Percentiles rank a stretch among this genome's conserved stretches.
Evolutionary conservation across 208 protist genomes (phyloP).

Genomic region (Angomonas ambiguus): DNA sequence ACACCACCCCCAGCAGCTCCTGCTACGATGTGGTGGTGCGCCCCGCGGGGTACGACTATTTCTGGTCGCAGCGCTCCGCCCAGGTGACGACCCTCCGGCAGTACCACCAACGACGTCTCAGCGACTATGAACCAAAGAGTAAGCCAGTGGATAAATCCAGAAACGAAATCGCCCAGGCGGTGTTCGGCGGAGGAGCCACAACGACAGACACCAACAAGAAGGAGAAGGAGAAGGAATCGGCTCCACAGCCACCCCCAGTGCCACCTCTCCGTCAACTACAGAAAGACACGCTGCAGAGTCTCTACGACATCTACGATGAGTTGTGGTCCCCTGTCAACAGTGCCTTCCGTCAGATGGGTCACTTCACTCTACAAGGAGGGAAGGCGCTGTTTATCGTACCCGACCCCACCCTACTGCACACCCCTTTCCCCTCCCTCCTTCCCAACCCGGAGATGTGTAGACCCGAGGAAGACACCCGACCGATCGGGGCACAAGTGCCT

Average conservation of each 20-base stretch:
- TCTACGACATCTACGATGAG: conserved; percentile 73
- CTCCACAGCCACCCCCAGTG: not conserved
- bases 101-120: conserved; percentile 37
- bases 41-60: conserved; percentile 42
- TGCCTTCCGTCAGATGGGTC: conserved; percentile 32
- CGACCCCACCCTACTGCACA: conserved; percentile 69
- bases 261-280: conserved; percentile 7
- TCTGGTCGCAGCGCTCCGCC: conserved; percentile 48
- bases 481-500: conserved; percentile 54
- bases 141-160: not conserved
- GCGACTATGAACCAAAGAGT: conserved; percentile 8
- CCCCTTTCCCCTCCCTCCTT: conserved; percentile 68
- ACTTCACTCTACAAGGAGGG: conserved; percentile 27
- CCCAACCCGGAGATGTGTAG: conserved; percentile 19
- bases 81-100: conserved; percentile 57
- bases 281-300: conserved; percentile 25
- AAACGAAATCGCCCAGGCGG: not conserved
- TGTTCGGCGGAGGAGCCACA: not conserved
- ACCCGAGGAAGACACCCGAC: conserved; percentile 6
- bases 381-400: conserved; percentile 73
- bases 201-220: not conserved
- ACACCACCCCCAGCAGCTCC: conserved; percentile 51
- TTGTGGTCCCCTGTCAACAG: conserved; percentile 63
- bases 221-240: not conserved
- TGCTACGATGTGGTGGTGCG: conserved; percentile 72